Base-by-base conservation (phyloP, 768 basidiomycete species). In the Pisolithus orientalis region DNA sequence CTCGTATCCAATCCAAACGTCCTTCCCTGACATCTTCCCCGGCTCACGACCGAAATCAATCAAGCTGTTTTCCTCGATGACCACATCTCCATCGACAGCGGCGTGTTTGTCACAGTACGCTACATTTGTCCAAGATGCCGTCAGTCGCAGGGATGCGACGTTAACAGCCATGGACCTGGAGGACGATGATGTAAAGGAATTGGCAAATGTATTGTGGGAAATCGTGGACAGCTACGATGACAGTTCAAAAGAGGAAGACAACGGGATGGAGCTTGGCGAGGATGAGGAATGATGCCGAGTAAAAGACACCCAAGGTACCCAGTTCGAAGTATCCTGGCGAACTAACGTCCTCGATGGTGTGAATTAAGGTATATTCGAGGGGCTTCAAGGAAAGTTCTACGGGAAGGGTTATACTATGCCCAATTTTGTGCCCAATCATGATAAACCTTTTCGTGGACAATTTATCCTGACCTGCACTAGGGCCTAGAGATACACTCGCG, bases 391-490 rank as follows among this genome's bases (percentile, higher is more conserved):
- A 34, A 14, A 11, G 14, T 11, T 34, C 10, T 34, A 34, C 32
- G 32, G 13, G 9, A 11, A 5, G 32, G 32, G 32, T 34, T 34
- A 34, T 13, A 11, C 2, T 31, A 31, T 31, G 6, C 31, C 31
- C 31, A 31, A 31, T 31, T 31, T 31, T 31, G 31, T 31, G 31
- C 31, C 31, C 31, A 31, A 10, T 34, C 32, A 34, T 34, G 32
- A 75, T 67, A 54, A 84, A 86, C 2, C 84, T 83, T 1, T 83
- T 83, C 0, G 81, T 81, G 4, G 84, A 86, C 40, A 85, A 57
- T 58, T 80, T 83, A 54, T 83, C 79, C 1, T 84, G 83, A 32
- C 86, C 57, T 7, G 67, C 62, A 6, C 77, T 80, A 4, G 68
- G 70, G 60, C 84, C 21, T 21, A 21, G 21, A 21, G 21, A 85